Base-by-base conservation (phyloP, 108 stramenopile species). In the Nitzschia putrida region DNA sequence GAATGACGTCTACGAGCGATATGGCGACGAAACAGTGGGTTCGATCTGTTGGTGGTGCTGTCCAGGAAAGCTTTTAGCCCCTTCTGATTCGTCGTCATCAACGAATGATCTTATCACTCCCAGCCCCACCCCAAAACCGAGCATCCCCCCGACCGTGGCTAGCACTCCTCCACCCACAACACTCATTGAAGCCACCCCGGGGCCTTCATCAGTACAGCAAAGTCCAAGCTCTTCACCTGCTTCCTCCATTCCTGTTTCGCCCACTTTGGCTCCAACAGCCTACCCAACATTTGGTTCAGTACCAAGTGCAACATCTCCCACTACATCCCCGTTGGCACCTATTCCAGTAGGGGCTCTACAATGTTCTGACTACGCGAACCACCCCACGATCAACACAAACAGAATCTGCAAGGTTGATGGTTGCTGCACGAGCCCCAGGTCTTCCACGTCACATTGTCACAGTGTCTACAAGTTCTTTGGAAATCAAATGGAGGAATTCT, bases 351-450 rank as follows among this genome's bases (percentile, higher is more conserved):
- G 23, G 54, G 23, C 1, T 8, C 21, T 23, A 24, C 57, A 60
- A 2, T 66, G 65, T 53, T n/a, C 43, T 1, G 51, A 66, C 18
- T 73, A 57, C 39, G 23, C 5, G 26, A 56, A 18, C 29, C 73
- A 66, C 39, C 55, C 45, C 8, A 57, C 23, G 54, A 59, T 72
- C 22, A 63, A 67, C n/a, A 38, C 67, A 20, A 21, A 59, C 5
- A 41, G 73, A 16, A 66, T 74, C 29, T 74, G 73, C 51, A 78
- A 79, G 26, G 37, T 18, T 43, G 54, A 50, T 34, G 64, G 70
- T 23, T 83, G 82, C 41, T 83, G 82, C 43, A 40, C 55, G n/a
- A 58, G 40, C 50, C 69, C 69, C 4, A 44, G 76, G 38, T 79
- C 77, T 18, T 26, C 52, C 16, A 69, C 73, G 6, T 59, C 53